phyloP scores from a whole-genome alignment of 2,329 filamentous ascomycete species.

The Tolypocladium inflatum region DNA sequence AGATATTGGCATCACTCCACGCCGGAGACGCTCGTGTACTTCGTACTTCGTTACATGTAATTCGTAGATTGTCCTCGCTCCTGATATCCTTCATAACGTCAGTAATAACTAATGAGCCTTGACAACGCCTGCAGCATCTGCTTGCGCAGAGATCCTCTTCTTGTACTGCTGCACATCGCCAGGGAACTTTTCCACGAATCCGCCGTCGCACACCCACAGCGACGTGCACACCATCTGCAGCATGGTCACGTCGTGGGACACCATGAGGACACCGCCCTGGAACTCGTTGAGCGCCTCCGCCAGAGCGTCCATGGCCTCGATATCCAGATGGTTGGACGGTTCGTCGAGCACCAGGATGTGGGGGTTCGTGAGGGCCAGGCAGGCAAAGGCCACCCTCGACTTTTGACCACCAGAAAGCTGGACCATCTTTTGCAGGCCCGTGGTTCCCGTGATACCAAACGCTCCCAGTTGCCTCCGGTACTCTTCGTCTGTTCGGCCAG shows the following conservation, averaged over 20 bases:
- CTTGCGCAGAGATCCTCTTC: conserved; percentile 87
- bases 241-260: conserved; percentile 99
- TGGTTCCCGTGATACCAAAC: conserved; percentile 85
- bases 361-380: conserved; percentile 82
- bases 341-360: conserved; percentile 98
- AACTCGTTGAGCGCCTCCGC: conserved; percentile 76
- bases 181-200: conserved; percentile 90
- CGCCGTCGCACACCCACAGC: conserved; percentile 92
- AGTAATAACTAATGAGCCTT: conserved; percentile 41
- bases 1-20: background rate
- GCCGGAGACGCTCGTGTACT: background rate
- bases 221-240: conserved; percentile 90
- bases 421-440: conserved; percentile 91
- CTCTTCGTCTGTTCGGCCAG: conserved; percentile 88
- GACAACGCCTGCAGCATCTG: conserved; percentile 79
- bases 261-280: conserved; percentile 93
- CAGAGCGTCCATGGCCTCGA: conserved; percentile 96
- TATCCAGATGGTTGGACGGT: conserved; percentile 96
- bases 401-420: conserved; percentile 95
- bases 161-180: conserved; percentile 96
- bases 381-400: conserved; percentile 97
- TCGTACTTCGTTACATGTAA: background rate
- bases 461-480: conserved; percentile 92
- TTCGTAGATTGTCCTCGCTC: background rate
- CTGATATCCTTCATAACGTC: conserved; percentile 3